These are phyloP conservation scores for Phytopythium litorale DNA, from an alignment of 352 stramenopile genomes.

Conservation along the genomic window DNA sequence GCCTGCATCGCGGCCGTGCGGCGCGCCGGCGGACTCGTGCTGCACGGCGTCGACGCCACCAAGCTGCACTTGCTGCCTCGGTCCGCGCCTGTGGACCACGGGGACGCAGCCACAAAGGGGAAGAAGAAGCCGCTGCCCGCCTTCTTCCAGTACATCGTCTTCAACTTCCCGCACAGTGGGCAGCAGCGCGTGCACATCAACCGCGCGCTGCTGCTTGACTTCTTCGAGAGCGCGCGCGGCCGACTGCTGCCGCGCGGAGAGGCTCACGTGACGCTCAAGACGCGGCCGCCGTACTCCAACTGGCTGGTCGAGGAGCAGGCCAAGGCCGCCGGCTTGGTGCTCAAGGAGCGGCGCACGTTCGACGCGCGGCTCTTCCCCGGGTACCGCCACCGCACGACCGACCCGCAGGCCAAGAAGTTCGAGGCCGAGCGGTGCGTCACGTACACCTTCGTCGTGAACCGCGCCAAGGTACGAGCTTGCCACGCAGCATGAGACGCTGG, in stretches of 20 bases:
- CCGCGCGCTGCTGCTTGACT: constrained; percentile 68
- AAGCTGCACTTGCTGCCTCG: constrained; percentile 55
- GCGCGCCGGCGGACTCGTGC: constrained; percentile 34
- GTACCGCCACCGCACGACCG: constrained; percentile 86
- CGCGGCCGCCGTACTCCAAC: constrained; percentile 81
- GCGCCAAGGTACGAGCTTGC: constrained; percentile 41
- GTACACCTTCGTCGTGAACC: constrained; percentile 87
- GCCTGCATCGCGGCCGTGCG: constrained; percentile 62
- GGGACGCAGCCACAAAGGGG: constrained; percentile 8
- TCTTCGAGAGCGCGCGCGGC: constrained; percentile 76
- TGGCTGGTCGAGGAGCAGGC: constrained; percentile 87
- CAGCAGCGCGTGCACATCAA: constrained; percentile 89
- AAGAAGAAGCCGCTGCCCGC: constrained; percentile 21
- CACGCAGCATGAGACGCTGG: neutral
- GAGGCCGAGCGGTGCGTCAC: constrained; percentile 79
- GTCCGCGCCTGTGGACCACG: neutral
- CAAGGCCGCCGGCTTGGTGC: constrained; percentile 56
- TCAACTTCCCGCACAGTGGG: constrained; percentile 89
- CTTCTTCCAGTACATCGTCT: constrained; percentile 84
- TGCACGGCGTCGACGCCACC: constrained; percentile 83
- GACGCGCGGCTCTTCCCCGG: constrained; percentile 69
- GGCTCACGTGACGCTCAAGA: constrained; percentile 86
- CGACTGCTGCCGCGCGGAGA: constrained; percentile 59
- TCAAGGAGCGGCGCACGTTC: constrained; percentile 77
- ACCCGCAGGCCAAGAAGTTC: constrained; percentile 81